Percentiles rank a stretch among this genome's conserved stretches.
Conservation (phyloP, 768 basidiomycete species). For the Trametopsis cervina region DNA sequence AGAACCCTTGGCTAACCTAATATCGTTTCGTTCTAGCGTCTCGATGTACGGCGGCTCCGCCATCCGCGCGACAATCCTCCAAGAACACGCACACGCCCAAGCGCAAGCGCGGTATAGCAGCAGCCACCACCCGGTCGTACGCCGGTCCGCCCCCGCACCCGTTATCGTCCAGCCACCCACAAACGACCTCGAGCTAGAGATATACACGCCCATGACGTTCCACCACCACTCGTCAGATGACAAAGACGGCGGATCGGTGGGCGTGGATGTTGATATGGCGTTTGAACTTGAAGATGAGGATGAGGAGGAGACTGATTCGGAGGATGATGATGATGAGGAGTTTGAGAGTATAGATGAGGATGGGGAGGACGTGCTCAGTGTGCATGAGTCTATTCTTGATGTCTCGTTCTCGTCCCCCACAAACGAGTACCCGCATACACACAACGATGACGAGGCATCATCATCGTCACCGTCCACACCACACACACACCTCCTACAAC, state of each 20-base stretch:
- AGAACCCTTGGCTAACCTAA: conserved; percentile 1
- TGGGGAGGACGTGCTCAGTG: neutral
- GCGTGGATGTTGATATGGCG: conserved; percentile 9
- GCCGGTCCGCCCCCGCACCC: too few relatives aligned
- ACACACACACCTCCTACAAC: too few relatives aligned
- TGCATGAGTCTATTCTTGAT: conserved; percentile 8
- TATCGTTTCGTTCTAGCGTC: neutral
- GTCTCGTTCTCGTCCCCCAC: neutral
- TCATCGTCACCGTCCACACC: neutral
- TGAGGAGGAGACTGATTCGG: conserved; percentile 3
- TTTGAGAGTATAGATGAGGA: neutral
- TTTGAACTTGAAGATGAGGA: conserved; percentile 11
- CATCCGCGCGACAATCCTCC: conserved; percentile 4
- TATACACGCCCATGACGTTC: conserved; percentile 9
- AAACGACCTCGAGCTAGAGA: conserved; percentile 4
- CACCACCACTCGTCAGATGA: neutral
- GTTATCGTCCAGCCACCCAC: neutral
- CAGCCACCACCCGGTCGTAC: neutral
- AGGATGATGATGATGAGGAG: neutral
- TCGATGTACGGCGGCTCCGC: conserved; percentile 1
- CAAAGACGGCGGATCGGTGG: neutral
- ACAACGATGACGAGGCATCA: neutral
- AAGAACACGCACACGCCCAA: neutral
- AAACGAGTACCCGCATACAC: too few relatives aligned
- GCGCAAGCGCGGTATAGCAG: neutral